Percentiles rank a stretch among this genome's conserved stretches.
These are phyloP conservation scores for Apiotrichum porosum DNA, from an alignment of 1,284 basidiomycete genomes.

Conservation along the genomic window DNA sequence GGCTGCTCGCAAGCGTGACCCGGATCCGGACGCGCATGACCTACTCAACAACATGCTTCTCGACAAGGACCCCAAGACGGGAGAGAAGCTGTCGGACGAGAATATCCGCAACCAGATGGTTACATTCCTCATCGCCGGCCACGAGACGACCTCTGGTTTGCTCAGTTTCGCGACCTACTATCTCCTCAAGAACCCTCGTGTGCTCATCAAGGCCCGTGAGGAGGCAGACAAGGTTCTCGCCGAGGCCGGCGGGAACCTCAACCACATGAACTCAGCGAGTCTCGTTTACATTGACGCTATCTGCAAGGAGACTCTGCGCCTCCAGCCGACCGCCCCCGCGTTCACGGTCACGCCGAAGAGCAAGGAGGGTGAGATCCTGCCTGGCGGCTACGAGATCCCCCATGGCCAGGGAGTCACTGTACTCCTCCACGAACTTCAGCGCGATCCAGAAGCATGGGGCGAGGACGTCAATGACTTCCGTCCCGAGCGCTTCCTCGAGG, in stretches of 20 bases:
- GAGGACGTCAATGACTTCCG: constrained; percentile 49
- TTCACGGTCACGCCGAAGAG: constrained; percentile 8
- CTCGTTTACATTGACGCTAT: constrained; percentile 55
- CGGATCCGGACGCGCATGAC: constrained; percentile 36
- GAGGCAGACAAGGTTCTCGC: constrained; percentile 54
- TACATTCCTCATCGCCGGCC: constrained; percentile 58
- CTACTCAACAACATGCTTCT: constrained; percentile 54
- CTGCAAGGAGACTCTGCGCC: constrained; percentile 53
- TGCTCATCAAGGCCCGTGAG: constrained; percentile 54
- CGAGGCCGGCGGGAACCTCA: constrained; percentile 15
- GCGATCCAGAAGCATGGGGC: constrained; percentile 54
- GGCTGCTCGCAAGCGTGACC: constrained; percentile 8
- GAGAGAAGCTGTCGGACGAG: constrained; percentile 51
- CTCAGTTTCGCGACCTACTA: constrained; percentile 45
- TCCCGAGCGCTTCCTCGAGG: constrained; percentile 54
- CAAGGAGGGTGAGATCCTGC: constrained; percentile 10
- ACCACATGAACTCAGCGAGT: constrained; percentile 28
- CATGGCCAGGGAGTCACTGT: constrained; percentile 44
- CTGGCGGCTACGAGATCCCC: constrained; percentile 47
- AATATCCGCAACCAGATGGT: constrained; percentile 54
- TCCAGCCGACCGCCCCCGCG: constrained; percentile 50
- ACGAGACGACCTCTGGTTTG: constrained; percentile 53
- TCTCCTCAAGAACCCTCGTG: constrained; percentile 53
- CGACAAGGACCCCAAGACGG: constrained; percentile 54
- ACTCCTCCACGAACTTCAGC: constrained; percentile 46